phyloP scores from a whole-genome alignment of 805 yeast genomes.

The Hanseniaspora meyeri region DNA sequence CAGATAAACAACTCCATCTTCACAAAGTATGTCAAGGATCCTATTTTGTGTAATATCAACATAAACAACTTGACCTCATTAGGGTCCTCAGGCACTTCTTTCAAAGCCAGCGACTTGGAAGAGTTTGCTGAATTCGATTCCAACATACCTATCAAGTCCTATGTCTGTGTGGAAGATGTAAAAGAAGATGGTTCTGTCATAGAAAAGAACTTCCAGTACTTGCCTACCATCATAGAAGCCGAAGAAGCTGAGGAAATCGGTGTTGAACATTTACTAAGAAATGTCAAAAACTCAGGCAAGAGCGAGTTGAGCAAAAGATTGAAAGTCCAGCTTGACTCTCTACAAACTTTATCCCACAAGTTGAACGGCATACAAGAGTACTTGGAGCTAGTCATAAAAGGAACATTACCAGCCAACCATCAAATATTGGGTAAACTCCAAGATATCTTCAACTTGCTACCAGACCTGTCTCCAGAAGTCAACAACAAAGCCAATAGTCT shows the following conservation, averaged over 20 bases:
- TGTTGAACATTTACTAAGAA: conserved; percentile 89
- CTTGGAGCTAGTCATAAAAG: conserved; percentile 57
- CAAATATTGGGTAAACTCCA: conserved; percentile 83
- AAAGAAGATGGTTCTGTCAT: conserved; percentile 91
- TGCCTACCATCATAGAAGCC: conserved; percentile 86
- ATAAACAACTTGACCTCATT: conserved; percentile 47
- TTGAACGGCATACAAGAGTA: conserved; percentile 66
- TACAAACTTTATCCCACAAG: conserved; percentile 73
- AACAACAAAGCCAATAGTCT: conserved; percentile 27
- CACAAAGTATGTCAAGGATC: conserved; percentile 64
- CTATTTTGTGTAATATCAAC: conserved; percentile 79
- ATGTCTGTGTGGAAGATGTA: conserved; percentile 84
- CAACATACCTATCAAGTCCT: conserved; percentile 93
- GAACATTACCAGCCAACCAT: conserved; percentile 76
- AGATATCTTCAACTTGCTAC: conserved; percentile 85
- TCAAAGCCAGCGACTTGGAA: conserved; percentile 21
- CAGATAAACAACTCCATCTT: conserved; percentile 74
- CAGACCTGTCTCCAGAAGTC: conserved; percentile 43
- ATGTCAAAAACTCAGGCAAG: conserved; percentile 91
- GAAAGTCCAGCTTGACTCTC: conserved; percentile 78
- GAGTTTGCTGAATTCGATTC: not conserved
- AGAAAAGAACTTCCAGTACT: conserved; percentile 83
- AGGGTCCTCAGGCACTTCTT: conserved; percentile 22
- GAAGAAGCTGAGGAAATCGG: conserved; percentile 99
- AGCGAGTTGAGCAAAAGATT: conserved; percentile 79